Base-by-base conservation (phyloP, 768 basidiomycete species). In the Mycena belliarum region DNA sequence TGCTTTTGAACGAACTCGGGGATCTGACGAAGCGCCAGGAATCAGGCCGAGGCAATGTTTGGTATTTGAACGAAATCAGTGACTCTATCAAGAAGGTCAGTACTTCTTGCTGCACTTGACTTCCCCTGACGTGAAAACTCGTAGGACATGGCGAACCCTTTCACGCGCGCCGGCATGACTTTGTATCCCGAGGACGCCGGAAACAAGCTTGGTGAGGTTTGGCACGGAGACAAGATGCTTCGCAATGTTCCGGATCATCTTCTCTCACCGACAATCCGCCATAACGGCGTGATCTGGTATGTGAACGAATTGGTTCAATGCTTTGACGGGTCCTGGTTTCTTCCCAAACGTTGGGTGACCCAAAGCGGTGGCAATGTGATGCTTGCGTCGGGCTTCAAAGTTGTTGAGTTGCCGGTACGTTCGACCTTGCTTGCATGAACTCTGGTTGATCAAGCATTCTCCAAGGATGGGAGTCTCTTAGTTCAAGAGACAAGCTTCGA, bases 171-270 rank as follows among this genome's bases (percentile, higher is more conserved):
- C 0, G 48, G 48, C 10, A 55, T 60, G 59, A 28, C 38, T 2
- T 20, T 60, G 2, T 60, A 72, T 44, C 69, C 71, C 0, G 66
- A 73, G 45, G 67, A 71, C 24, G 61, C 61, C 0, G 57, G 57
- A 2, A 57, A 57, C 4, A 18, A 2, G 63, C 70, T 55, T 60
- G 44, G 0, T 0, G 64, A 73, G 40, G 66, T 70, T 0, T 70
- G 68, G 57, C 68, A 75, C 47, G 65, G 67, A 5, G 57, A 42
- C 0, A 74, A 75, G 28, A 71, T 72, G 72, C 57, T 73, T 1
- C 40, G 61, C 0, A 69, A 70, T 18, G 65, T 69, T n/a, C 69
- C 68, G 0, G 66, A 73, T 16, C 26, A 49, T 6, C 48, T 72
- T 33, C 59, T 66, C 1, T 66, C 70, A 7, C 72, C 68, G 0